Conservation (phyloP, 768 basidiomycete genomes). For the Boletus patriciae region DNA sequence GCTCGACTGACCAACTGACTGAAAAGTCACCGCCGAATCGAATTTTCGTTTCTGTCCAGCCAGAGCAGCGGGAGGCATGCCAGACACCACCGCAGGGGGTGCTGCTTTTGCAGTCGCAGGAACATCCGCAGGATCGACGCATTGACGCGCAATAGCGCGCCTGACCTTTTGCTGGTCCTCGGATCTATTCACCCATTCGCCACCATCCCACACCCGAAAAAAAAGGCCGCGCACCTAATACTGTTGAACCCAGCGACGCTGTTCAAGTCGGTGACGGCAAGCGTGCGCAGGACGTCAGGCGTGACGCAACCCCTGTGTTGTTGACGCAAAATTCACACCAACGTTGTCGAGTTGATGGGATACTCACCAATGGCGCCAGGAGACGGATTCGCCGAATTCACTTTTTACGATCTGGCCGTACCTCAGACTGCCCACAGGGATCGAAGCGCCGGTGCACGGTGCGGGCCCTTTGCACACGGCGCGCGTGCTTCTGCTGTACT, state of each 20-base stretch:
- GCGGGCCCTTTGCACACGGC: conserved; percentile 67
- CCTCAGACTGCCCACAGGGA: conserved; percentile 60
- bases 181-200: conserved; percentile 35
- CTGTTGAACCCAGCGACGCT: conserved; percentile 49
- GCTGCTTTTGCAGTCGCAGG: conserved; percentile 43
- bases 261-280: conserved; percentile 46
- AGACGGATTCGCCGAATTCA: conserved; percentile 59
- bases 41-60: conserved; percentile 47
- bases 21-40: conserved; percentile 21
- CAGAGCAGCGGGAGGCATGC: background rate
- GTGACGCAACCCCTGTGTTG: conserved; percentile 69
- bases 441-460: conserved; percentile 54
- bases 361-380: conserved; percentile 76
- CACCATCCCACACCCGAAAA: background rate
- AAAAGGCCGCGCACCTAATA: conserved; percentile 44
- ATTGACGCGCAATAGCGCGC: conserved; percentile 52
- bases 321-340: conserved; percentile 10
- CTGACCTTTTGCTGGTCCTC: conserved; percentile 66
- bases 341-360: conserved; percentile 5
- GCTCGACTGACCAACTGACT: conserved; percentile 12
- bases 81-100: background rate
- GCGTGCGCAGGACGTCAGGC: conserved; percentile 48
- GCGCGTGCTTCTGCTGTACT: conserved; percentile 73
- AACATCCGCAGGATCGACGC: conserved; percentile 58
- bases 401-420: conserved; percentile 53